These are phyloP conservation scores for Amanita pallidorosea DNA, from an alignment of 768 basidiomycete genomes.

Conservation along the genomic window DNA sequence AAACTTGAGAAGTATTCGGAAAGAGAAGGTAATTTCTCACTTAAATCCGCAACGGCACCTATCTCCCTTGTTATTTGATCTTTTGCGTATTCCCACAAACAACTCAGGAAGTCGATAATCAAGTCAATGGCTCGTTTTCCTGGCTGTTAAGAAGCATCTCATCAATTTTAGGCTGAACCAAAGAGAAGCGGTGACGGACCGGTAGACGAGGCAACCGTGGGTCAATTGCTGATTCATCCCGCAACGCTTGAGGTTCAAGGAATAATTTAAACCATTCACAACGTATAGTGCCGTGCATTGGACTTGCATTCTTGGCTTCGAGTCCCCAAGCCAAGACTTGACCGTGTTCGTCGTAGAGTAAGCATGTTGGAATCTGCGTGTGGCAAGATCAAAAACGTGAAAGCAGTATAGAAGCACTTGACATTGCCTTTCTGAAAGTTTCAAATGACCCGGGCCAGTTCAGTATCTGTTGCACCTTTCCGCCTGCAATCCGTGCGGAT, in stretches of 20 bases:
- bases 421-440: conserved; percentile 69
- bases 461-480: conserved; percentile 75
- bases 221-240: conserved; percentile 61
- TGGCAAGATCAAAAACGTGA: conserved; percentile 3
- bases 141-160: conserved; percentile 28
- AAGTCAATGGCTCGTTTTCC: conserved; percentile 71
- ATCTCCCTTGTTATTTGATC: conserved; percentile 83
- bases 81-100: conserved; percentile 81
- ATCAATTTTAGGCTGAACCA: background rate
- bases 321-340: conserved; percentile 77
- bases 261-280: conserved; percentile 77
- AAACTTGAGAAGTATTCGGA: background rate
- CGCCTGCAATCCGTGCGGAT: conserved; percentile 72
- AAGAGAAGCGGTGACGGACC: conserved; percentile 30
- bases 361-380: conserved; percentile 61
- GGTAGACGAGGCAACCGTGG: conserved; percentile 72
- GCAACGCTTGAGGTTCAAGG: conserved; percentile 71
- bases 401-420: background rate
- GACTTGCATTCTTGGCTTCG: conserved; percentile 74
- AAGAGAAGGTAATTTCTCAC: conserved; percentile 25
- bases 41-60: conserved; percentile 76
- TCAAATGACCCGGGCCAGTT: conserved; percentile 82
- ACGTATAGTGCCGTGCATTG: conserved; percentile 48
- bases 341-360: conserved; percentile 68
- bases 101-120: conserved; percentile 75